Base-by-base conservation (phyloP, 352 stramenopile species). In the Phytophthora crassamura region DNA sequence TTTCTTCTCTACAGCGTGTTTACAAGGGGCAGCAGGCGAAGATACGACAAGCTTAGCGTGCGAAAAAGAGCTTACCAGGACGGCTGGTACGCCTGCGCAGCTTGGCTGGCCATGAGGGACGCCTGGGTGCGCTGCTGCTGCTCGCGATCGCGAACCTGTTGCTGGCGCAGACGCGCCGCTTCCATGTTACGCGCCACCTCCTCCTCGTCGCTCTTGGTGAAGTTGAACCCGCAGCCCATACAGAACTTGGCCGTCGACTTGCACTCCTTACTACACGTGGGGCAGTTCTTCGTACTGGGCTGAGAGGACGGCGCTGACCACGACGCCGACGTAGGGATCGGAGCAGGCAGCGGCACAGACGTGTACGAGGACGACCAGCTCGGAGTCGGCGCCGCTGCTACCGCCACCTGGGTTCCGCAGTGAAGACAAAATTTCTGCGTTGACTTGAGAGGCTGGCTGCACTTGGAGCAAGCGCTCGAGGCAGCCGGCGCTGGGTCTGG, bases 191-290 rank as follows among this genome's bases (percentile, higher is more conserved):
- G 82, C 18, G 80, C 80, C 40, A 95, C 82, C 70, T 95, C 77
- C 25, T 91, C 81, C 41, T 95, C 84, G 15, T 93, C 86, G 47
- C 82, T 81, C 48, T 84, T 73, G 12, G 81, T 75, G 61, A 93
- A 95, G 57, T 90, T 93, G 55, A 90, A 90, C 39, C 86, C 86
- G 36, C 86, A 95, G 25, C 75, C 73, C 45, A 93, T 76, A 69
- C 86, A 95, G 57, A 95, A 95, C 58, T 95, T 95, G 43, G 84
- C 83, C 6, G 74, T 67, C 28, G 67, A 72, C 67, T 95, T 95
- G 82, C 86, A 95, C 48, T 85, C 68, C 40, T 84, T 85, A 42
- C 73, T 72, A 59, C 86, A 95, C 10, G 64, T 71, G 32, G 78
- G 75, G 54, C 86, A 95, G n/a, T 73, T 73, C 66, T 91, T 91